Base-by-base conservation (phyloP, 202 grass and related monocot species). In the Hordeum pubiflorum region DNA sequence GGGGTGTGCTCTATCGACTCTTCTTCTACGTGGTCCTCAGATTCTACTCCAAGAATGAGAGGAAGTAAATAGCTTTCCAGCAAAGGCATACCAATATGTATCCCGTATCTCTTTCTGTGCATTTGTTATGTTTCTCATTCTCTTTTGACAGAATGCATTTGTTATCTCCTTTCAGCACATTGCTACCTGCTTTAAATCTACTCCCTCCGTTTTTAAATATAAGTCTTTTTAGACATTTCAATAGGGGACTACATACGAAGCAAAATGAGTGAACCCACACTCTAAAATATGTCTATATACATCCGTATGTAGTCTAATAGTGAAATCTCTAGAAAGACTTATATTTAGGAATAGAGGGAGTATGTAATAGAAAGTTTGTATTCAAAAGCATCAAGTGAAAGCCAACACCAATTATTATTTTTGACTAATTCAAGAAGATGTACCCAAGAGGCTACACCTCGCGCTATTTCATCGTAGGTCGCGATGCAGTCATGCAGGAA, bases 31-130 rank as follows among this genome's bases (percentile, higher is more conserved):
- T 86, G 8, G 88, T 93, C 63, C 80, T 93, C 36, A 81, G 91
- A 54, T 93, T 93, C 82, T 90, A 93, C 69, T 93, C 91, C 23
- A 90, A 93, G 83, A 93, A 93, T 9, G 86, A 90, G 80, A 86
- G 88, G 83, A 88, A 90, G 38, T 90, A 38, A 80, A 37, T 56
- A 26, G 43, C 13, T 37, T 40, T 56, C 20, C 43, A 73, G 24
- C 48, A 66, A 26, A 72, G 34, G 41, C 43, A 68, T 85, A 65
- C 60, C 61, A 46, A 65, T 31, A 83, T 54, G 24, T 33, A 75
- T 52, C 27, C 29, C 20, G 79, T 54, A 15, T 46, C 24, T 50
- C 26, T 68, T 29, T 83, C 67, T 23, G 63, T 78, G 75, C 58
- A 63, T 48, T 33, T 50, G 10, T 50, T 64, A 10, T 20, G 36